Evolutionary conservation across 306 rosid species (phyloP).

Genomic region (Datisca glomerata): DNA sequence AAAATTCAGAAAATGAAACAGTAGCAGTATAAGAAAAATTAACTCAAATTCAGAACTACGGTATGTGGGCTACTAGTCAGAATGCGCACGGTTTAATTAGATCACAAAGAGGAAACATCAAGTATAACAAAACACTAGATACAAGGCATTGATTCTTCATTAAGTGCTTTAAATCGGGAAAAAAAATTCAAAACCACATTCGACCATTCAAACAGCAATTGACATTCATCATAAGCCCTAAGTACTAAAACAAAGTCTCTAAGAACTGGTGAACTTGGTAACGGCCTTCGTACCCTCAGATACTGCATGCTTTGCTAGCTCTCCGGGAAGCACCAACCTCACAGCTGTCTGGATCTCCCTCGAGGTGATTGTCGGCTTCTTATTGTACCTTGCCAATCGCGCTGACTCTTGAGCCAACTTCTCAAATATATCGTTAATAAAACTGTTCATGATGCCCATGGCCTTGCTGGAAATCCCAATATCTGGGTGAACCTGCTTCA

Average conservation of each 20-base stretch:
- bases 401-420: constrained; percentile 18
- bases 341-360: constrained; percentile 14
- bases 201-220: neutral
- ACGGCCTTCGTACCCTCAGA: constrained; percentile 18
- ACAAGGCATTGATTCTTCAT: too few species aligned
- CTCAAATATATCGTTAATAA: constrained; percentile 10
- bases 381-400: constrained; percentile 10
- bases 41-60: too few species aligned
- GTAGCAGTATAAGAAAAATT: too few species aligned
- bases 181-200: neutral
- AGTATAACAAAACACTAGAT: too few species aligned
- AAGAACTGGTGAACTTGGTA: constrained; percentile 20
- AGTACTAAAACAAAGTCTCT: neutral
- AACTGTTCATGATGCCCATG: constrained; percentile 11
- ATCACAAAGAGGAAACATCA: too few species aligned
- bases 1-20: too few species aligned
- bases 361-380: constrained; percentile 9
- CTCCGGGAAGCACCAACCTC: constrained; percentile 8
- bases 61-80: too few species aligned
- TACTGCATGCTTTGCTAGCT: constrained; percentile 11
- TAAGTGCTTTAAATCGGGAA: neutral
- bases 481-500: constrained; percentile 13
- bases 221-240: neutral
- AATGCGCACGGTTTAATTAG: too few species aligned
- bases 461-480: constrained; percentile 11